Percentiles rank a stretch among this genome's conserved stretches.
These are phyloP conservation scores for Naumovozyma castellii DNA, from an alignment of 805 yeast species.

Conservation along the genomic window DNA sequence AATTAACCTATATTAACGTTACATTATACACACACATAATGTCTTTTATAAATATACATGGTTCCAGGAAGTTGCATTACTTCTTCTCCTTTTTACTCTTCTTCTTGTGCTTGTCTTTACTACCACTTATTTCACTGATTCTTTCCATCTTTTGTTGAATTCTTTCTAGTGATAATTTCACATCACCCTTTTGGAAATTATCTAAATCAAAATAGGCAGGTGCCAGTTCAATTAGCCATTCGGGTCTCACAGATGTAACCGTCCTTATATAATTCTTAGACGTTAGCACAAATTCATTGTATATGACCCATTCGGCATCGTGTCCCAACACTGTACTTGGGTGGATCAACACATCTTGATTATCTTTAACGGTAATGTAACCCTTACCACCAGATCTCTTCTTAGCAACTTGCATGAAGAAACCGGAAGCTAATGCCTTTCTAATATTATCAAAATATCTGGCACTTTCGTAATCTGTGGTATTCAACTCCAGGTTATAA, in stretches of 20 bases:
- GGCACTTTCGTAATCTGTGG: constrained; percentile 56
- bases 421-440: constrained; percentile 83
- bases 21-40: too few species aligned
- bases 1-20: too few species aligned
- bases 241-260: constrained; percentile 82
- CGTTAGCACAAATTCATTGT: constrained; percentile 91
- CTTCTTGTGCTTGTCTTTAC: constrained; percentile 9
- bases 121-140: constrained; percentile 27
- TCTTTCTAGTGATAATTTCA: constrained; percentile 56
- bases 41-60: too few species aligned
- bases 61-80: too few species aligned
- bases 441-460: constrained; percentile 72
- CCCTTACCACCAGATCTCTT: constrained; percentile 72
- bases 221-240: constrained; percentile 76
- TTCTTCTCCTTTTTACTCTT: constrained; percentile 14
- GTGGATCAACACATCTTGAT: constrained; percentile 89
- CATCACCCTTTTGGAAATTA: constrained; percentile 63
- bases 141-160: constrained; percentile 43
- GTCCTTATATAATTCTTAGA: constrained; percentile 91
- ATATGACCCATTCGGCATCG: constrained; percentile 86
- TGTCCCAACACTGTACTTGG: constrained; percentile 88
- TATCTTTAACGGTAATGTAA: constrained; percentile 88
- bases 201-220: constrained; percentile 58
- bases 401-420: constrained; percentile 97
- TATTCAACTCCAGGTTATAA: constrained; percentile 60